These are phyloP conservation scores for Astragalus membranaceus DNA, from an alignment of 306 rosid species.

Conservation along the genomic window DNA sequence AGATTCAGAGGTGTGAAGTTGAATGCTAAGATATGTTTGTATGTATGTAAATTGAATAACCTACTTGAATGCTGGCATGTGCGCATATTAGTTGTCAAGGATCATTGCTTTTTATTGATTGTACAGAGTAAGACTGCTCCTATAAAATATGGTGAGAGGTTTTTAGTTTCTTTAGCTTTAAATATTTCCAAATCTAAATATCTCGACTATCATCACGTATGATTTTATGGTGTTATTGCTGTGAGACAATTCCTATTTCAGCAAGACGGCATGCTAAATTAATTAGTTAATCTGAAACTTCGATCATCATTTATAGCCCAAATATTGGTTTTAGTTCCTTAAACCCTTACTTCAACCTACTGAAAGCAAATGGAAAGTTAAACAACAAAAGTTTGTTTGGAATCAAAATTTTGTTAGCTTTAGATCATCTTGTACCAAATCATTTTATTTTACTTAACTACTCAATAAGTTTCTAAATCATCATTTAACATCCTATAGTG, in stretches of 20 bases:
- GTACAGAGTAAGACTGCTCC: slow-evolving; percentile 5
- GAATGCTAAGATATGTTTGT: background rate
- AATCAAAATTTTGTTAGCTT: background rate
- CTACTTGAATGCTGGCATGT: background rate
- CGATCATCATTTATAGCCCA: background rate
- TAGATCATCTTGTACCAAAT: background rate
- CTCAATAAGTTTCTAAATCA: background rate
- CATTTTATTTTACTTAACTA: background rate
- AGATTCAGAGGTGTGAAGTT: background rate
- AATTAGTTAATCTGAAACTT: background rate
- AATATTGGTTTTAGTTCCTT: background rate
- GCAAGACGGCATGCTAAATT: background rate
- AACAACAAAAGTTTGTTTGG: background rate
- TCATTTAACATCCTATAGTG: background rate
- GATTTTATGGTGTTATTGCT: slow-evolving; percentile 7
- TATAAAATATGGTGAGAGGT: background rate
- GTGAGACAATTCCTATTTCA: slow-evolving; percentile 9
- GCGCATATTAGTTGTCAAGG: slow-evolving; percentile 1
- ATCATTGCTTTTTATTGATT: background rate
- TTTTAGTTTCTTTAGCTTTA: background rate
- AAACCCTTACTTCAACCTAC: background rate
- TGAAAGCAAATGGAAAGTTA: background rate
- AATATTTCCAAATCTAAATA: background rate
- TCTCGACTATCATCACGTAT: background rate
- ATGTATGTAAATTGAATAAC: background rate